Evolutionary conservation across 352 stramenopile genomes (phyloP).

Genomic region (Lagenidium giganteum): DNA sequence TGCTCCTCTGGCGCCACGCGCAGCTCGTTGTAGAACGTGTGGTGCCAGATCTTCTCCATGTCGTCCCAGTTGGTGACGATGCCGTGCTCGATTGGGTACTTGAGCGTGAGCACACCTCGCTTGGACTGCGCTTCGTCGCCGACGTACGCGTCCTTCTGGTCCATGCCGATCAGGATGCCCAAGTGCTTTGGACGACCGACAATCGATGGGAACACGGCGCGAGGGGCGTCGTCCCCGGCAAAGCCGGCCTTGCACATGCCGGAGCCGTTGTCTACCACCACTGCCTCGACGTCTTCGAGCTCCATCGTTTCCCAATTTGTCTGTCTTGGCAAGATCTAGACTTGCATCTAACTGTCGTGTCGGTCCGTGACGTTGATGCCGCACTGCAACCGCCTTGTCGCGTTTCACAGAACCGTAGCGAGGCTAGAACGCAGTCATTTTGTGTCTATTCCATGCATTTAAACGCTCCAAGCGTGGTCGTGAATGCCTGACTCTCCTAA

Average conservation of each 20-base stretch:
- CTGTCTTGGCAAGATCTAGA: no score
- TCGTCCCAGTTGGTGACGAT: slow-evolving; percentile 99
- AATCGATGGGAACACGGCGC: slow-evolving; percentile 96
- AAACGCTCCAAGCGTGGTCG: no score
- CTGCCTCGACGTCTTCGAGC: slow-evolving; percentile 57
- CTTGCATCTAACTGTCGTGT: no score
- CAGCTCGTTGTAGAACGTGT: slow-evolving; percentile 99
- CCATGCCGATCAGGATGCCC: slow-evolving; percentile 97
- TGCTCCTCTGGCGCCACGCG: slow-evolving; percentile 94
- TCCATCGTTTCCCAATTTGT: no score
- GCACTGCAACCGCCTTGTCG: no score
- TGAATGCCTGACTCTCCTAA: no score
- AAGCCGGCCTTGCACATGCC: slow-evolving; percentile 99
- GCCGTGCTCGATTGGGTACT: slow-evolving; percentile 98
- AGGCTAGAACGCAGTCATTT: no score
- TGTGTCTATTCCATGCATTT: no score
- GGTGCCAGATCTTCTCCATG: slow-evolving; percentile 99
- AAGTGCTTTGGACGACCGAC: slow-evolving; percentile 95
- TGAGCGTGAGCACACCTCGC: slow-evolving; percentile 89
- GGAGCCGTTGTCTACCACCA: slow-evolving; percentile 97
- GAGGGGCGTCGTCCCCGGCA: slow-evolving; percentile 94
- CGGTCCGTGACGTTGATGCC: no score
- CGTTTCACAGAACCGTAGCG: no score
- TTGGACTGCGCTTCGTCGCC: slow-evolving; percentile 93
- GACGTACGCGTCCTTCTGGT: slow-evolving; percentile 94